Evolutionary conservation across 106 monocot species (phyloP), one percentile per base, ranked within the genome.

Genomic region (Acorus calamus): DNA sequence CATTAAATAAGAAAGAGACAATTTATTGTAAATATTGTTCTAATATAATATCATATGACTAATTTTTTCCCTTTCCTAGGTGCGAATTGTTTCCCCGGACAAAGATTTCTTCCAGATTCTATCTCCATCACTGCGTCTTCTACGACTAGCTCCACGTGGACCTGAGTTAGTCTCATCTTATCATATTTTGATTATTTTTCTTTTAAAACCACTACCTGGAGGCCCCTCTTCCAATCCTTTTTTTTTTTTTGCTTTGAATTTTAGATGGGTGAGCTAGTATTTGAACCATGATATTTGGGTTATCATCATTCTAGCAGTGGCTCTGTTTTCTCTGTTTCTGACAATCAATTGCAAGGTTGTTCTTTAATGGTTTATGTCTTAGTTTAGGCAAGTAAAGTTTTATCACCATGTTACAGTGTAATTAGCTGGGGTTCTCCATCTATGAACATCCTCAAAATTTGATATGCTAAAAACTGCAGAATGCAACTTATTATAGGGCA

Each of bases 21-120:
- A 28, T 28, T 28, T 28, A 28, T 28, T 28, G 28, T 28, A 28
- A 28, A 28, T 28, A 28, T 28, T 28, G 28, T 28, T 28, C 28
- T 28, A 28, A 28, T 28, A 28, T 28, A 58, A 12, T 55, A 13
- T 49, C 44, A 60, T 14, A 50, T 64, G 46, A 11, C 2, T 50
- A 61, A 43, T 65, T 62, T 12, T 54, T 49, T 9, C 56, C 41
- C 65, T 66, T 50, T 57, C 14, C 42, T 72, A 96, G 96, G 96
- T 91, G 46, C 69, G 96, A 64, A 68, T 88, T 82, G 96, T 96
- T 69, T 96, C 96, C 42, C 91, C 96, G 61, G 96, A 96, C 71
- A 96, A 96, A 75, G 96, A 96, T 73, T 96, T 96, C 62, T 96
- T 94, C 65, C 96, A 96, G 68, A 83, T 96, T 46, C 62, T 96